Conservation (phyloP, 768 basidiomycete species). For the Hypsizygus marmoreus region DNA sequence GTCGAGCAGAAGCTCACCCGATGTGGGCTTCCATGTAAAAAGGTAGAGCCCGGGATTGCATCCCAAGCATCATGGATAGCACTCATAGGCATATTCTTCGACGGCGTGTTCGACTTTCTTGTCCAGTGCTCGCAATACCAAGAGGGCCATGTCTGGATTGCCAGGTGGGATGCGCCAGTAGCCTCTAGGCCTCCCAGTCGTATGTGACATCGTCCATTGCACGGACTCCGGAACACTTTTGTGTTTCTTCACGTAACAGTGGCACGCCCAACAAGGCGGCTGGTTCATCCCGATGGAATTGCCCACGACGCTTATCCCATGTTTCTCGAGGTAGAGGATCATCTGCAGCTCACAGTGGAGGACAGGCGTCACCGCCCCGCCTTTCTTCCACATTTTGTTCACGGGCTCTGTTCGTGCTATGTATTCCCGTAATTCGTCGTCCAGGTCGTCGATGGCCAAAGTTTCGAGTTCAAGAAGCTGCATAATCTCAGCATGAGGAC, state of each 20-base stretch:
- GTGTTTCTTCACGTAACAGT: slow-evolving; percentile 13
- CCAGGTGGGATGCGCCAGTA: slow-evolving; percentile 18
- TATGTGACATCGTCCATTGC: slow-evolving; percentile 15
- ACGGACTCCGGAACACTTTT: not conserved
- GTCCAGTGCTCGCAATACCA: slow-evolving; percentile 10
- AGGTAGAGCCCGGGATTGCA: not conserved
- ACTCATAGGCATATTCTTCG: slow-evolving; percentile 19
- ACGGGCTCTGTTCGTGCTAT: slow-evolving; percentile 9
- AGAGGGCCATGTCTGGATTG: slow-evolving; percentile 1
- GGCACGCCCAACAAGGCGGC: slow-evolving; percentile 18
- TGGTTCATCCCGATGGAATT: slow-evolving; percentile 15
- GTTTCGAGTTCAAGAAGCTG: slow-evolving; percentile 5
- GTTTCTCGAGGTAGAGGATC: slow-evolving; percentile 16
- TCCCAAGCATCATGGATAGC: not conserved
- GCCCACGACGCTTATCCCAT: slow-evolving; percentile 8
- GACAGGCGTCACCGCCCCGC: slow-evolving; percentile 12
- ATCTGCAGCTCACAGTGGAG: slow-evolving; percentile 18
- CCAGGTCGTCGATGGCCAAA: slow-evolving; percentile 13
- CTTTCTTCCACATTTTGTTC: slow-evolving; percentile 12
- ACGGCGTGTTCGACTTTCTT: slow-evolving; percentile 14
- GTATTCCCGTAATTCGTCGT: slow-evolving; percentile 8
- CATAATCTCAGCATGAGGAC: slow-evolving; percentile 11
- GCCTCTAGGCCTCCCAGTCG: slow-evolving; percentile 15
- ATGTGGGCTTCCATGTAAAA: too few species aligned
- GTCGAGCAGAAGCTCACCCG: too few species aligned